phyloP scores from a whole-genome alignment of 1,284 basidiomycete genomes.

The Anthracocystis panici-leucophaei region DNA sequence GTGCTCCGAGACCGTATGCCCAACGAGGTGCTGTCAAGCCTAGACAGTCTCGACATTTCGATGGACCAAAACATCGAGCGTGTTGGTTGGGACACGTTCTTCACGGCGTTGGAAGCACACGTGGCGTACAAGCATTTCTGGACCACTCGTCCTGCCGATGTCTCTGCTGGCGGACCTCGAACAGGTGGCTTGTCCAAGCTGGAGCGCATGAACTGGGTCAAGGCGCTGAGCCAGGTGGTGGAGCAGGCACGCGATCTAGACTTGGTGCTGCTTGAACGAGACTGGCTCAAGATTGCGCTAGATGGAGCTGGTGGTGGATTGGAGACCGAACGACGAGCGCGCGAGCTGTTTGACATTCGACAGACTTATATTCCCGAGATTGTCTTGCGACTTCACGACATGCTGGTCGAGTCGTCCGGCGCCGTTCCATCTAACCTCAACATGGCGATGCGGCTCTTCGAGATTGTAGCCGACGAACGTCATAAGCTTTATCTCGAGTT shows the following conservation, averaged over 20 bases:
- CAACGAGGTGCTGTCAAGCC: slow-evolving; percentile 46
- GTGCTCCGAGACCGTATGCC: slow-evolving; percentile 60
- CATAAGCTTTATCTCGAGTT: slow-evolving; percentile 91
- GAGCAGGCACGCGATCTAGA: slow-evolving; percentile 70
- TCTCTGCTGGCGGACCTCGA: slow-evolving; percentile 2
- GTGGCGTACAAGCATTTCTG: slow-evolving; percentile 58
- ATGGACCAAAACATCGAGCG: slow-evolving; percentile 60
- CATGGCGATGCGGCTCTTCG: slow-evolving; percentile 80
- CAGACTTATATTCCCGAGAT: slow-evolving; percentile 92
- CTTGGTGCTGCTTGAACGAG: slow-evolving; percentile 71
- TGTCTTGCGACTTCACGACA: slow-evolving; percentile 83
- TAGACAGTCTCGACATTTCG: slow-evolving; percentile 33
- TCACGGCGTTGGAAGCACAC: slow-evolving; percentile 59
- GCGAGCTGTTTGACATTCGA: slow-evolving; percentile 83
- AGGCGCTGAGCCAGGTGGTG: slow-evolving; percentile 62
- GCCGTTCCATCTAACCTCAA: slow-evolving; percentile 82
- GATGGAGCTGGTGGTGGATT: slow-evolving; percentile 19
- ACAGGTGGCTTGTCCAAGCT: slow-evolving; percentile 42
- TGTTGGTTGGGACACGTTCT: slow-evolving; percentile 64
- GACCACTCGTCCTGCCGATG: slow-evolving; percentile 39
- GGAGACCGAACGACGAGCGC: slow-evolving; percentile 75
- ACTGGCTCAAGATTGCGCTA: slow-evolving; percentile 72
- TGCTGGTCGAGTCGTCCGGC: slow-evolving; percentile 78
- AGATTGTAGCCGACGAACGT: slow-evolving; percentile 87
- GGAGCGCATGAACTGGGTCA: slow-evolving; percentile 54